Base-by-base conservation (phyloP, 1,284 basidiomycete species). In the Leccinum griseonigrum region DNA sequence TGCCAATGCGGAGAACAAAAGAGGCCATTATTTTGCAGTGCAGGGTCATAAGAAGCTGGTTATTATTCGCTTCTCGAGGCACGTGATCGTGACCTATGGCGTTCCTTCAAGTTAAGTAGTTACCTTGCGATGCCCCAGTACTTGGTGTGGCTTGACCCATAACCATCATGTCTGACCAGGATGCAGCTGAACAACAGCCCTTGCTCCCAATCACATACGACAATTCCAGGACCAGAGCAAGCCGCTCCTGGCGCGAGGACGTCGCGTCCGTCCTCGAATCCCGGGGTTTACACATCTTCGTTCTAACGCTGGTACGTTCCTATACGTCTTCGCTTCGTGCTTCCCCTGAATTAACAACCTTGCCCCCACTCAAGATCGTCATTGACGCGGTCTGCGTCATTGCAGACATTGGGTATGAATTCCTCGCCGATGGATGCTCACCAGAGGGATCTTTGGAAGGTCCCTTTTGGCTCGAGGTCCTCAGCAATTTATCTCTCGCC, bases 341-440 rank as follows among this genome's bases (percentile, higher is more conserved):
- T 38, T 36, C 59, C 59, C 53, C 55, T 71, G 54, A 62, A 56
- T 57, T 60, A 54, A 59, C 50, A 55, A 22, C 14, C 58, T 34
- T 32, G 2, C 60, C 40, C 50, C 46, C 43, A 58, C 48, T 57
- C 60, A 65, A 91, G 88, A 87, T 88, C 64, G 68, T 81, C 6
- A 79, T 87, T 57, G 90, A 92, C 72, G 85, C 85, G 8, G 67
- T 66, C 8, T 89, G 87, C 68, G 87, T 91, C 22, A 81, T 92
- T 54, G 78, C 81, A 46, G 89, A 92, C 73, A 79, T 92, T 9
- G 78, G 76, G n/a, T 90, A 87, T 69, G 83, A 83, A 26, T 83
- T 91, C 63, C 81, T 92, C 53, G 79, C 78, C 43, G 75, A 81
- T 32, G 73, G 71, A 13, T 91, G 88, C 69, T 72, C 73, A 9